Evolutionary conservation across 169 alveolate genomes (phyloP), one percentile per base, ranked within the genome.

Genomic region (Fabrea salina): DNA sequence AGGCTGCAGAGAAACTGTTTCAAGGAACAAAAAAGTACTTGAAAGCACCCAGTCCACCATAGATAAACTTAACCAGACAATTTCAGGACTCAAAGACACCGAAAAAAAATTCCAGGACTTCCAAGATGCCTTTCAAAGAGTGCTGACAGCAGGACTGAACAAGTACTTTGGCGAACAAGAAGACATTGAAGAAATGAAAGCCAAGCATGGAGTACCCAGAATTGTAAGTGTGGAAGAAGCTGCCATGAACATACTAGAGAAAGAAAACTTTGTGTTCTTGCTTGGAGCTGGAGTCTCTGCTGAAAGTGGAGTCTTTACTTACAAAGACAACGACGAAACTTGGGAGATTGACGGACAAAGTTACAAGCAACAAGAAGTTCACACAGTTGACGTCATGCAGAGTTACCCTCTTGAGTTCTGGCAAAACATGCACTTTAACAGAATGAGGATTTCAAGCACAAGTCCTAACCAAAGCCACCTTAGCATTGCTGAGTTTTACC

Each of bases 281-380:
- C 13, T 30, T n/a, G 78, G 78, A 43, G 78, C 78, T 19, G 78
- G 78, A 30, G 78, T 68, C 8, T 68, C 78, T 22, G 59, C 78
- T 43, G 78, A 68, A 43, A 68, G 78, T 47, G 78, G 78, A 0
- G 78, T 68, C 16, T 68, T 68, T 22, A 68, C 78, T 13, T 68
- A 43, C 37, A 68, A 68, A 68, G 66, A 68, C 32, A n/a, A n/a
- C 67, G 41, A 43, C 1, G 78, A 68, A 13, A 68, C 78, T 30
- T 40, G 57, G 61, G 78, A 68, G 44, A 44, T 68, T 22, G 78
- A 43, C 8, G 78, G 78, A 2, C 19, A 37, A 43, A 13, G 30
- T 1, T 8, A n/a, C 22, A 1, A 16, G 7, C 61, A 19, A 11
- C 64, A 13, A 68, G 78, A 68, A 16, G 67, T 68, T 0, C 16